Evolutionary conservation across 352 stramenopile species (phyloP).

Genomic region (Elongisporangium anandrum): DNA sequence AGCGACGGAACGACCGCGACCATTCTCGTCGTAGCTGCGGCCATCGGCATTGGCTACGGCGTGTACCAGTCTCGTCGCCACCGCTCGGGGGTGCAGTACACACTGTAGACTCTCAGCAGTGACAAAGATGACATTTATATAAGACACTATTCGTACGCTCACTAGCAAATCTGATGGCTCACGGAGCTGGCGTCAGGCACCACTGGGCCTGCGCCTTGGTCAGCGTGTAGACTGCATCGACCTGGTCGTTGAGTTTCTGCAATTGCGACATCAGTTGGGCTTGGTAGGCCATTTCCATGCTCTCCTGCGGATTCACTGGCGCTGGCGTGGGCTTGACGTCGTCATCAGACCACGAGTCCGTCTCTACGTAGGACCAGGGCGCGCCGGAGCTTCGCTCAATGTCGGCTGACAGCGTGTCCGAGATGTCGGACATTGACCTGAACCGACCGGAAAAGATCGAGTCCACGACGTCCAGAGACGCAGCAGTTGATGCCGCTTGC

Average conservation of each 20-base stretch:
- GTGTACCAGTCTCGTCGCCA: constrained; percentile 15
- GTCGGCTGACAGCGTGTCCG: not conserved
- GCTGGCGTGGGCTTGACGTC: not conserved
- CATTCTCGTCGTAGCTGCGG: constrained; percentile 31
- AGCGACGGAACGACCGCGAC: constrained; percentile 17
- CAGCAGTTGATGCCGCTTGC: not conserved
- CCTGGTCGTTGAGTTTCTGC: not conserved
- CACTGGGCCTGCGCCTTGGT: not conserved
- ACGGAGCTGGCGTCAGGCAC: not conserved
- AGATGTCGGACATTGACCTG: not conserved
- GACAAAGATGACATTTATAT: not conserved
- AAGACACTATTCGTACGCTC: not conserved
- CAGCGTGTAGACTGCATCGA: not conserved
- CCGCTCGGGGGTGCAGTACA: not conserved
- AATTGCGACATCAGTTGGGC: not conserved
- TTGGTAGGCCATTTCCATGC: not conserved
- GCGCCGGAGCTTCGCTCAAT: not conserved
- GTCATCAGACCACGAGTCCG: not conserved
- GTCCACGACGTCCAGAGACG: not conserved
- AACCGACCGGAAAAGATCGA: not conserved
- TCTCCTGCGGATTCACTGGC: not conserved
- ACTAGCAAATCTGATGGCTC: too few relatives aligned
- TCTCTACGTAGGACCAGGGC: not conserved
- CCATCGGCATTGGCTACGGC: constrained; percentile 28
- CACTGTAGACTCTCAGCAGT: not conserved